Evolutionary conservation across 2,329 filamentous ascomycete species (phyloP), one percentile per base, ranked within the genome.

Genomic region (Drechslerella dactyloides): DNA sequence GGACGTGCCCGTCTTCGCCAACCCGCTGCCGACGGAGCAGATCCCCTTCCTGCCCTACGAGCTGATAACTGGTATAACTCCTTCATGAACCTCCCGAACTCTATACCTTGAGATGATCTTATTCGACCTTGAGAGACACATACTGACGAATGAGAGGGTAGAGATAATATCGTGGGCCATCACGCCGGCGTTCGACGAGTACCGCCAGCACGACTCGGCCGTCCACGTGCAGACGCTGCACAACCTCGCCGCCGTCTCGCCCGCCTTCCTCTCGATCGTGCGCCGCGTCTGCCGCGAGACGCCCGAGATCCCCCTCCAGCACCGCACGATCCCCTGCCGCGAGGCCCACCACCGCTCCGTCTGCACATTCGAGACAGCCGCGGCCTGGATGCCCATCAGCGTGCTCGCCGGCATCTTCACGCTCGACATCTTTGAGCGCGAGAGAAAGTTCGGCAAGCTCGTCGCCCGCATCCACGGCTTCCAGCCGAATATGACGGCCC

Each of bases 131-230:
- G n/a, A n/a, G n/a, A n/a, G n/a, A n/a, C n/a, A n/a, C n/a, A n/a
- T n/a, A n/a, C n/a, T n/a, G n/a, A n/a, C n/a, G n/a, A n/a, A n/a
- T n/a, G 27, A 8, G 3, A 33, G 3, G 8, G 13, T 51, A 64
- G 66, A 70, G 21, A 70, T 70, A 59, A 64, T 70, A 35, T 63
- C 48, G 53, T 70, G 42, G 24, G 59, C 66, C 1, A 70, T 70
- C 10, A 60, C 50, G n/a, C 66, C 66, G 1, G 59, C 66, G 2
- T 70, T 70, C 24, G 66, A 70, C 21, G 66, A 70, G 35, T 64
- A 63, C 50, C 59, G 59, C 24, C 66, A 70, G 51, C 48, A 64
- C 30, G 59, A 64, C 1, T 70, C 66, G 10, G 44, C 66, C n/a
- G 56, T 70, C 24, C 66, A 70, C 40, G 54, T 70, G 10, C 37